Base-by-base conservation (phyloP, 2,329 filamentous ascomycete genomes). In the Rhynchosporium agropyri region DNA sequence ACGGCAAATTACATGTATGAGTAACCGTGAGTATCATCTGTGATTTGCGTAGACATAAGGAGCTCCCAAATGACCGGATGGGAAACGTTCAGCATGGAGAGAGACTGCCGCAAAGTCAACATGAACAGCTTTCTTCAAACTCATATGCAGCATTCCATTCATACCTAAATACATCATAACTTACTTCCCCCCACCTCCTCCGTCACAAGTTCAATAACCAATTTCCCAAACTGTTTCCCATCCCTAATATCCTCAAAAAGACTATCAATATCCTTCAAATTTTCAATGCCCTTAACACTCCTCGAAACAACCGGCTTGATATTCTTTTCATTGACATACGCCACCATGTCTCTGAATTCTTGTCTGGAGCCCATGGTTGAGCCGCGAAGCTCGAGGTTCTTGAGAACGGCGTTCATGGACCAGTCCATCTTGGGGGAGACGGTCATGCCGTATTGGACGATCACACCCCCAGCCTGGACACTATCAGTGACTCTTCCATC, bases 391-490 rank as follows among this genome's bases (percentile, higher is more conserved):
- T 98, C 94, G 59, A 97, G 84, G 72, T 98, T 97, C 76, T 89
- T 90, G 65, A 98, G 77, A 13, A 95, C 89, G 0, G 92, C 92
- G 64, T 81, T 77, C 90, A 97, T 97, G 12, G 85, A 72, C 83
- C 91, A 97, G 58, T 91, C 86, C 88, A 96, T 94, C 78, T 89
- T 91, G 1, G 94, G 93, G 0, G 82, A 80, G 2, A 90, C 79
- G 0, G 94, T 98, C 94, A 98, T 97, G 65, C 95, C 94, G 75
- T 98, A 98, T 69, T 88, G 81, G 1, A 88, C 84, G 63, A 98
- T 88, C n/a, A 94, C 82, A 60, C 93, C 95, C 5, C 95, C 94
- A 1, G 83, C 77, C 84, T 84, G 65, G 65, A 54, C 60, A 29
- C 20, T 13, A n/a, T 65, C 38, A 58, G 55, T 48, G 10, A 51